Evolutionary conservation across 352 stramenopile genomes (phyloP).

Genomic region (Pythium rhizo-oryzae): DNA sequence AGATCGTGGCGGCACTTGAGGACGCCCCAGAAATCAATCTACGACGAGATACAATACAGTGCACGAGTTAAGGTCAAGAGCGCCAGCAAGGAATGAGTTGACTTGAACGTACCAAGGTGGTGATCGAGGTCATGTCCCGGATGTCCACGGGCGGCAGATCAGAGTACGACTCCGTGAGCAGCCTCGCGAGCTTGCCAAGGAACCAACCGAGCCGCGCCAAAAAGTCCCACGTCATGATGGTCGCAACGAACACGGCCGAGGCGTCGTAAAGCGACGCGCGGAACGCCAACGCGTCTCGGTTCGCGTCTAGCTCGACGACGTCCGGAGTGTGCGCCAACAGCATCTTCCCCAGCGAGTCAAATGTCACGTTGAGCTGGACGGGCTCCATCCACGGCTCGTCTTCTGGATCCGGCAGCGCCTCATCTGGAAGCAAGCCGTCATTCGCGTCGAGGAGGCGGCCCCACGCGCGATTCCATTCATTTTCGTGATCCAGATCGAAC

Average conservation of each 20-base stretch:
- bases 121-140: slow-evolving; percentile 48
- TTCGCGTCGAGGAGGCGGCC: neutral
- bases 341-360: slow-evolving; percentile 5
- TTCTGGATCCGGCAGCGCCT: neutral
- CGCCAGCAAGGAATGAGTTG: neutral
- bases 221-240: slow-evolving; percentile 27
- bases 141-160: slow-evolving; percentile 58
- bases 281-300: neutral
- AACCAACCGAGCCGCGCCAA: slow-evolving; percentile 21
- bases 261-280: slow-evolving; percentile 22
- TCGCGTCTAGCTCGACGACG: neutral
- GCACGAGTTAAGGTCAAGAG: neutral
- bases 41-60: neutral
- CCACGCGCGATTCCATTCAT: slow-evolving; percentile 1
- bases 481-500: neutral
- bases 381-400: neutral
- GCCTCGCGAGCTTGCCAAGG: slow-evolving; percentile 24
- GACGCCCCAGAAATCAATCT: slow-evolving; percentile 45
- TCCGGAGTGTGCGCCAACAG: neutral
- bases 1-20: slow-evolving; percentile 50
- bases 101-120: slow-evolving; percentile 18
- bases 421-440: slow-evolving; percentile 4
- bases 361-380: neutral
- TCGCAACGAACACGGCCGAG: slow-evolving; percentile 8
- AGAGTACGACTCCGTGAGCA: slow-evolving; percentile 69